Conservation (phyloP, 805 yeast genomes). For the Komagataella pastoris region DNA sequence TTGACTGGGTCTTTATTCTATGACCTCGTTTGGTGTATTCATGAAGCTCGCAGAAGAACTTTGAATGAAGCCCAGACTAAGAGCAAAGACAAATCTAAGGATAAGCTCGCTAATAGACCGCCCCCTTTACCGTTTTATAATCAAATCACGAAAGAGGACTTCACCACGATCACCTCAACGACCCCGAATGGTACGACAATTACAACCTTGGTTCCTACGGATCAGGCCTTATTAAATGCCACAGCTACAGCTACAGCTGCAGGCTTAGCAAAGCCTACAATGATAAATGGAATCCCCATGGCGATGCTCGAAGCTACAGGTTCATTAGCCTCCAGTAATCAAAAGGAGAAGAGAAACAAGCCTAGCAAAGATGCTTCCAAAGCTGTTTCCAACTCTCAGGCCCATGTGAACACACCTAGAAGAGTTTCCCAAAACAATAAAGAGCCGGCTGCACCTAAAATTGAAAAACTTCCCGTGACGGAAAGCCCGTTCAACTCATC, state of each 20-base stretch:
- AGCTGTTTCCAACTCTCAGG: slow-evolving; percentile 6
- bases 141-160: slow-evolving; percentile 82
- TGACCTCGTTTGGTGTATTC: slow-evolving; percentile 88
- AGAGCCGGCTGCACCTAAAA: background rate
- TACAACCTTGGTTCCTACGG: slow-evolving; percentile 81
- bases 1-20: slow-evolving; percentile 83
- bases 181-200: slow-evolving; percentile 89
- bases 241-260: slow-evolving; percentile 43
- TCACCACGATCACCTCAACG: slow-evolving; percentile 71
- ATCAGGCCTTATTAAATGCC: slow-evolving; percentile 55
- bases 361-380: slow-evolving; percentile 3
- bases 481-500: background rate
- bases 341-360: background rate
- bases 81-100: background rate
- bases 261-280: slow-evolving; percentile 33
- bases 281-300: slow-evolving; percentile 24
- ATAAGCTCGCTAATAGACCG: slow-evolving; percentile 13
- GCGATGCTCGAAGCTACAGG: slow-evolving; percentile 71
- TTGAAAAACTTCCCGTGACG: background rate
- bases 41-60: slow-evolving; percentile 77
- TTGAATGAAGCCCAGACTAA: slow-evolving; percentile 19
- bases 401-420: background rate
- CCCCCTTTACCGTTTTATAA: slow-evolving; percentile 82
- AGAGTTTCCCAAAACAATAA: background rate
- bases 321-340: slow-evolving; percentile 23